Evolutionary conservation across 257 asterid genomes (phyloP), one percentile per base, ranked within the genome.

Genomic region (Scutellaria minor): DNA sequence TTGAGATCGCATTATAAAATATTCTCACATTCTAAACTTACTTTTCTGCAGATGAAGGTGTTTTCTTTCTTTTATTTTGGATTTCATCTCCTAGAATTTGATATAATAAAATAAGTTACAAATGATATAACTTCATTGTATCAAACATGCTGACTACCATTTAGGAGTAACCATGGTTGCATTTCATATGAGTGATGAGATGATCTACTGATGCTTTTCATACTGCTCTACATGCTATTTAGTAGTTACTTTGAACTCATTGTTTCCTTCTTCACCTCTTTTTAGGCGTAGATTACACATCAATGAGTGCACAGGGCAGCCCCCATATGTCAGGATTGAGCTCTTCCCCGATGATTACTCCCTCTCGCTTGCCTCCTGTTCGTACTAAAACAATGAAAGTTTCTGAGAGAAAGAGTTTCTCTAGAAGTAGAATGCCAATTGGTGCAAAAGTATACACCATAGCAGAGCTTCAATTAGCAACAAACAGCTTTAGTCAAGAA

Each of bases 401-500:
- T 14, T 47, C 92, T 6, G 74, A 54, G 77, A 79, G 89, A 68
- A 88, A 79, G 82, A 85, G 92, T 78, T 83, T 83, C 78, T 47
- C 93, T 3, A 83, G 39, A 73, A 83, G 56, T 73, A 78, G 72
- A 74, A 64, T 79, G 78, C 85, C 88, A 66, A 79, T 83, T 58
- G 58, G 79, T 75, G 89, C 89, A 76, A 88, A 82, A 76, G 81
- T 64, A 4, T 92, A 82, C 85, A 83, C 89, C 48, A 54, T 85
- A 50, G 86, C 88, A 63, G 99, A 95, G 82, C 88, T 95, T 75
- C 98, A 88, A 81, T 58, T 75, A 56, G 98, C 99, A 62, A 95
- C 99, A 71, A 87, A 79, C 81, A 79, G 82, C 83, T 95, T 95
- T 76, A 80, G 91, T 78, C 82, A 83, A 68, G 89, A 75, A 41